phyloP scores from a whole-genome alignment of 331 rosid genomes.

The Dryas integrifolia region DNA sequence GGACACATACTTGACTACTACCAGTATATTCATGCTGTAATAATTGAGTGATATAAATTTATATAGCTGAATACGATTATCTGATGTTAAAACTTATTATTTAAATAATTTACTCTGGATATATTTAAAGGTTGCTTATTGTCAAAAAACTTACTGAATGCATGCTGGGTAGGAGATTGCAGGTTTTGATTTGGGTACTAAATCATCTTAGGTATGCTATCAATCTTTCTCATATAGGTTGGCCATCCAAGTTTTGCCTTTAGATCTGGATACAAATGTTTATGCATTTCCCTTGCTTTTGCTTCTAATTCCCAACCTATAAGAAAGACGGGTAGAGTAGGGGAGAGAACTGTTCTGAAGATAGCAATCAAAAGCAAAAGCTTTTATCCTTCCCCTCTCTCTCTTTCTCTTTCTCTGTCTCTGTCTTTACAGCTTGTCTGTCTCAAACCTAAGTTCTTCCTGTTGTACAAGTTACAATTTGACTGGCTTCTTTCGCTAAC shows the following conservation, averaged over 20 bases:
- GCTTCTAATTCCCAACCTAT: not conserved
- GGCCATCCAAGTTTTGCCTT: not conserved
- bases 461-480: not conserved
- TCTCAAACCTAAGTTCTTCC: not conserved
- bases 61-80: not conserved
- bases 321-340: too few relatives aligned
- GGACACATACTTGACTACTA: not conserved
- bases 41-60: not conserved
- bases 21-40: not conserved
- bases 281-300: not conserved
- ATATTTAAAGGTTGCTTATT: not conserved
- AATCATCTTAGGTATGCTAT: too few relatives aligned
- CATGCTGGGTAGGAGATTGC: not conserved
- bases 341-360: not conserved
- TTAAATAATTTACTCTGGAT: not conserved
- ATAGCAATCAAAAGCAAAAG: not conserved
- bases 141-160: not conserved
- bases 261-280: not conserved
- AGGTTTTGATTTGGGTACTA: too few relatives aligned
- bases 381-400: not conserved
- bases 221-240: not conserved
- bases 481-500: constrained; percentile 5
- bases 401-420: not conserved
- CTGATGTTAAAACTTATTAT: not conserved
- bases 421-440: too few relatives aligned